These are phyloP conservation scores for Aspergillus hortae DNA, from an alignment of 2,329 filamentous ascomycete species.

Conservation along the genomic window DNA sequence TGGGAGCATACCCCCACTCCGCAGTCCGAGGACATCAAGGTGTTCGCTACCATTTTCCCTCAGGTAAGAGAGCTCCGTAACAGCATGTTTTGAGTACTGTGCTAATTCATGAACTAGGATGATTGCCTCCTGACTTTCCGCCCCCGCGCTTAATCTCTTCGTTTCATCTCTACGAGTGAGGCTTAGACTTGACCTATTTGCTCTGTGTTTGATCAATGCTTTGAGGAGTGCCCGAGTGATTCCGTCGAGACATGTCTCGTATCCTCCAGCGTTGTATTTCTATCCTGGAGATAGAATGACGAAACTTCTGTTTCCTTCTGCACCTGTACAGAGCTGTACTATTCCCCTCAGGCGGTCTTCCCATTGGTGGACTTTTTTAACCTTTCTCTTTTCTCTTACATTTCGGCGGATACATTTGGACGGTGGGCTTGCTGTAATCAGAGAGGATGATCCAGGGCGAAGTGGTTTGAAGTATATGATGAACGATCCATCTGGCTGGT, in stretches of 20 bases:
- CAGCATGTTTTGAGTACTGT: not conserved
- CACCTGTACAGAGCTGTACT: constrained; percentile 10
- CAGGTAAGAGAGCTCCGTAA: constrained; percentile 55
- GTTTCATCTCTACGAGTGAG: not conserved
- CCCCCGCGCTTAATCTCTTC: constrained; percentile 32
- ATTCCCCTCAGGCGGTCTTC: not conserved
- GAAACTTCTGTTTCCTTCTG: constrained; percentile 7
- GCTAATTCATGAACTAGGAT: constrained; percentile 54
- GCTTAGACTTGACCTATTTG: constrained; percentile 1
- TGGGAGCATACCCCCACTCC: constrained; percentile 88
- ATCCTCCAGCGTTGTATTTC: constrained; percentile 14
- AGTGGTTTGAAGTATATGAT: constrained; percentile 15
- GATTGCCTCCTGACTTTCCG: constrained; percentile 76
- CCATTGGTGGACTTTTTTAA: constrained; percentile 6
- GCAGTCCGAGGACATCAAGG: constrained; percentile 88
- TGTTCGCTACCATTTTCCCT: constrained; percentile 97
- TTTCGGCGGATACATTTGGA: constrained; percentile 8
- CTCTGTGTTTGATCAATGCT: not conserved
- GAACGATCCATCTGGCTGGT: constrained; percentile 14
- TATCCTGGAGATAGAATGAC: constrained; percentile 25
- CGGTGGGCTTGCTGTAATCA: not conserved
- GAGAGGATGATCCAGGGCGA: not conserved
- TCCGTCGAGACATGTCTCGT: constrained; percentile 2
- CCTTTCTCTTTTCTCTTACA: constrained; percentile 2
- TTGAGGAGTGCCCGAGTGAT: not conserved